Base-by-base conservation (phyloP, 108 stramenopile genomes). In the Pinguiococcus pyrenoidosus region DNA sequence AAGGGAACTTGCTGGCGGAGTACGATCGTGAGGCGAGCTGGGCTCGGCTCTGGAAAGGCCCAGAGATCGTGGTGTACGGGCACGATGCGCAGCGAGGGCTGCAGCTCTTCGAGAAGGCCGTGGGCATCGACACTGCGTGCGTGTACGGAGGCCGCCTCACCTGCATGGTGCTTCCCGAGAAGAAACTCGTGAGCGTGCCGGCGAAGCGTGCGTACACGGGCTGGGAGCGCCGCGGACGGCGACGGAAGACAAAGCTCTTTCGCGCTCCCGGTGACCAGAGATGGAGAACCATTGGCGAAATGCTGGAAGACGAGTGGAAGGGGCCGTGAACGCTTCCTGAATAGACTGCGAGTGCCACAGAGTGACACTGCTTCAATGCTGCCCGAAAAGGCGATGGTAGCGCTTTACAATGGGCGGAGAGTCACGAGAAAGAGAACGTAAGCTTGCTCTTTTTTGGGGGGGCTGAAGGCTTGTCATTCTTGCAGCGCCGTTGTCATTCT, bases 61-160 rank as follows among this genome's bases (percentile, higher is more conserved):
- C 92, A 1, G 76, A 84, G 41, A 87, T 83, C 1, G 80, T 90
- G 14, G 67, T 84, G 2, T 93, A 88, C 56, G 92, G 92, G 7
- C 92, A 93, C 58, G 91, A 93, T 73, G 87, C 92, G 4, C 82
- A 82, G 39, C 65, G 87, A 34, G 88, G 88, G 14, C 63, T 93
- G 24, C 92, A 89, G 45, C 75, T 81, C 44, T 78, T 84, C 30
- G 83, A 89, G 39, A 78, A 87, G 55, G 88, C 87, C 5, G 77
- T 89, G 29, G 86, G 92, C 4, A 36, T 89, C 29, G 92, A 94
- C 56, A 90, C 89, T 9, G 92, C 84, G 18, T 89, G 86, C 38
- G 92, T 93, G 1, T 93, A 93, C 44, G 92, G 92, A 24, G 87
- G 91, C 32, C 54, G 79, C 5, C 55, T 93, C 29, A 86, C 92